phyloP scores from a whole-genome alignment of 495 filamentous ascomycete species.

The Trichocladium antarcticum region DNA sequence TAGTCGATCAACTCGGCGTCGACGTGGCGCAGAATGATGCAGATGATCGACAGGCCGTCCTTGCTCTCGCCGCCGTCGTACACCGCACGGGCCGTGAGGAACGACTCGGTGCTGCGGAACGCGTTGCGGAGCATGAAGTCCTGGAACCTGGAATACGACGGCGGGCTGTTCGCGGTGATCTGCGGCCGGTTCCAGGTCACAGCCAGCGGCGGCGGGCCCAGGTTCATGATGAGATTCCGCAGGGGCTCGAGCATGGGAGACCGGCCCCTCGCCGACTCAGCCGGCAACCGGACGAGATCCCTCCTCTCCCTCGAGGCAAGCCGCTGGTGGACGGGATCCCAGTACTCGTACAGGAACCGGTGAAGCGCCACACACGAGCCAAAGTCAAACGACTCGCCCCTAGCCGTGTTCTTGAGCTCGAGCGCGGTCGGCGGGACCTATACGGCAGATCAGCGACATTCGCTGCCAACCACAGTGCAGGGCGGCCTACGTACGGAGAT shows the following conservation, averaged over 20 bases:
- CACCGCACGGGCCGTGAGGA: slow-evolving; percentile 47
- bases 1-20: slow-evolving; percentile 48
- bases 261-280: slow-evolving; percentile 34
- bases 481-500: slow-evolving; percentile 39
- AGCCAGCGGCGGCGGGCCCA: slow-evolving; percentile 52
- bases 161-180: slow-evolving; percentile 45
- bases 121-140: slow-evolving; percentile 59
- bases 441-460: background rate
- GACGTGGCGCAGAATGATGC: slow-evolving; percentile 53
- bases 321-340: slow-evolving; percentile 54
- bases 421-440: slow-evolving; percentile 32
- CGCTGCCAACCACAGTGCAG: background rate
- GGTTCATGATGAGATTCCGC: slow-evolving; percentile 47
- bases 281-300: slow-evolving; percentile 40
- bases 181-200: slow-evolving; percentile 53
- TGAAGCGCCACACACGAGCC: slow-evolving; percentile 54
- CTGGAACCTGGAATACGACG: slow-evolving; percentile 54
- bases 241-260: slow-evolving; percentile 42
- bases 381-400: slow-evolving; percentile 51
- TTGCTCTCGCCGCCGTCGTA: slow-evolving; percentile 60
- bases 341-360: slow-evolving; percentile 56
- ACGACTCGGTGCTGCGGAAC: slow-evolving; percentile 48
- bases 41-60: slow-evolving; percentile 55
- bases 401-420: slow-evolving; percentile 24
- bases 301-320: slow-evolving; percentile 46